phyloP scores from a whole-genome alignment of 176 grass and related monocot species.

The barley (Hordeum vulgare) region DNA sequence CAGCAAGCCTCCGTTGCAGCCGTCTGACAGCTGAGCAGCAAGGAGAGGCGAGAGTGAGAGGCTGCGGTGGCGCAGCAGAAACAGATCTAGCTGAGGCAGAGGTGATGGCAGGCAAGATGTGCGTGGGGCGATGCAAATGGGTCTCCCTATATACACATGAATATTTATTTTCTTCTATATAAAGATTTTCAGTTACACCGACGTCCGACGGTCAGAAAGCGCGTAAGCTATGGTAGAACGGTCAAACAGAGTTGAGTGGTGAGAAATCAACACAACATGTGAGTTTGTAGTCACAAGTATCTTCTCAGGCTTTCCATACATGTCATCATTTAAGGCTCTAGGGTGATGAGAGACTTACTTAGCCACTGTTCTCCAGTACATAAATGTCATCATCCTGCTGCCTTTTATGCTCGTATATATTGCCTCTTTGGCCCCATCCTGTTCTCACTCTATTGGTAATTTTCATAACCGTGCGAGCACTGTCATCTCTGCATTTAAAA shows the following conservation, averaged over 20 bases:
- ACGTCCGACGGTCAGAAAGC: background rate
- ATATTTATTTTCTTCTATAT: background rate
- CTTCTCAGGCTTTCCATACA: background rate
- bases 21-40: background rate
- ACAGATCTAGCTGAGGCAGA: background rate
- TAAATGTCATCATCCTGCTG: slow-evolving; percentile 26
- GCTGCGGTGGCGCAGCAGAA: background rate
- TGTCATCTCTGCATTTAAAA: slow-evolving; percentile 77
- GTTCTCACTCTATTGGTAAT: slow-evolving; percentile 81
- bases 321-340: background rate
- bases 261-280: background rate
- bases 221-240: background rate
- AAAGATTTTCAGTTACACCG: background rate
- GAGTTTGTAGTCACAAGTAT: background rate
- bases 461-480: slow-evolving; percentile 62
- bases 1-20: background rate
- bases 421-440: slow-evolving; percentile 88
- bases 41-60: background rate
- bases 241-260: background rate
- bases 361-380: slow-evolving; percentile 34
- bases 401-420: slow-evolving; percentile 32
- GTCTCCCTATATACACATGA: too few relatives aligned
- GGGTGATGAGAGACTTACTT: slow-evolving; percentile 34
- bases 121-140: too few relatives aligned
- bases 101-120: too few relatives aligned